Conservation (phyloP, 1,139 yeast species). For the Kodamaea alishanica region DNA sequence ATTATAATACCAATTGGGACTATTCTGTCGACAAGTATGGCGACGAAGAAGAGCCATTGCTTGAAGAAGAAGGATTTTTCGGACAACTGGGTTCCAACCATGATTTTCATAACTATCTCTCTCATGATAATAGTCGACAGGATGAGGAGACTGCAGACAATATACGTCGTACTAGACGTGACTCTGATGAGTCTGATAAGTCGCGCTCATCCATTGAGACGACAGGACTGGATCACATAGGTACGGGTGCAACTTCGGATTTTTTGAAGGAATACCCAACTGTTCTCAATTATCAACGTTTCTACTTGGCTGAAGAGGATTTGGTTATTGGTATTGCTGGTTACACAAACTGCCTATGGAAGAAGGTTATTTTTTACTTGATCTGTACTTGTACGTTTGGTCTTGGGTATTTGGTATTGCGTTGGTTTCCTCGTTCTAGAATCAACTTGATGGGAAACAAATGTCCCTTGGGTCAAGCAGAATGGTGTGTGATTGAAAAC, state of each 20-base stretch:
- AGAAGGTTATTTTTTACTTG: constrained; percentile 46
- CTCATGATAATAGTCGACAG: not conserved
- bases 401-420: constrained; percentile 60
- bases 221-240: constrained; percentile 1
- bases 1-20: constrained; percentile 72
- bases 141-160: not conserved
- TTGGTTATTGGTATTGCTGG: constrained; percentile 93
- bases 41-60: constrained; percentile 25
- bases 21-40: constrained; percentile 48
- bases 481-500: constrained; percentile 92
- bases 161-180: constrained; percentile 26
- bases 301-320: constrained; percentile 93
- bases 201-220: constrained; percentile 11
- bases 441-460: constrained; percentile 64
- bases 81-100: constrained; percentile 3
- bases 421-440: constrained; percentile 84
- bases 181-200: constrained; percentile 25
- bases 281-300: constrained; percentile 60
- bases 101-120: not conserved
- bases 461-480: constrained; percentile 73
- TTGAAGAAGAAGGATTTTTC: constrained; percentile 9
- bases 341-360: constrained; percentile 52
- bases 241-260: constrained; percentile 29
- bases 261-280: constrained; percentile 44
- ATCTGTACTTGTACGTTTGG: constrained; percentile 66